Base-by-base conservation (phyloP, 306 rosid species). In the Luffa acutangula region DNA sequence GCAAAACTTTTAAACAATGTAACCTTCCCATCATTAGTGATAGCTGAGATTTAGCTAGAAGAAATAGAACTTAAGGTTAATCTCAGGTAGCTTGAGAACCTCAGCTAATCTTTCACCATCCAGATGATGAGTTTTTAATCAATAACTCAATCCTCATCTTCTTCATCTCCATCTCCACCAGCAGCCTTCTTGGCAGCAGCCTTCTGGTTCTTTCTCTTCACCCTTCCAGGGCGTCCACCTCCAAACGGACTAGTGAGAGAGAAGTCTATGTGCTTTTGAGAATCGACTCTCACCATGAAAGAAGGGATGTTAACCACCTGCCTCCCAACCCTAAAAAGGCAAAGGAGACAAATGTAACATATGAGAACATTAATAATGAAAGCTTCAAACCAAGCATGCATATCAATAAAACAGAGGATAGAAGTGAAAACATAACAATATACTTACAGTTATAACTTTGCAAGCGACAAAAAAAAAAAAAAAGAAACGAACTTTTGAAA, bases 241-340 rank as follows among this genome's bases (percentile, higher is more conserved):
- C 87, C 87, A 7, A 84, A 81, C 2, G 84, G 87, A 65, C 85
- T 84, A 0, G 84, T 81, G 39, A 78, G 66, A 21, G 87, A 84
- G 76, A 84, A 84, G 37, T 84, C 85, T 1, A 84, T 81, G 82
- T 84, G 87, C 81, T 84, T 84, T 57, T 84, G 78, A 45, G 82
- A 84, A 81, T 84, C 87, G 5, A 84, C 75, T 70, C 85, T 81
- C 76, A 81, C 85, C 85, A 84, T 81, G 69, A 84, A 84, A 8
- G 87, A 84, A 31, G 87, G 75, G 76, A 84, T 84, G 20, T 84
- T 84, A 33, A 84, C 87, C 37, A 81, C 87, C 60, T 84, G 87
- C 77, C 85, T 84, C 62, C 84, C 87, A 46, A 53, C 70, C 75
- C 75, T 45, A 48, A 12, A 14, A 58, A 21, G 3, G 2, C 79